A percentile compares a stretch with the other conserved stretches of the same genome.
Conservation (phyloP, 2,329 filamentous ascomycete genomes). For the Colletotrichum caudatum region DNA sequence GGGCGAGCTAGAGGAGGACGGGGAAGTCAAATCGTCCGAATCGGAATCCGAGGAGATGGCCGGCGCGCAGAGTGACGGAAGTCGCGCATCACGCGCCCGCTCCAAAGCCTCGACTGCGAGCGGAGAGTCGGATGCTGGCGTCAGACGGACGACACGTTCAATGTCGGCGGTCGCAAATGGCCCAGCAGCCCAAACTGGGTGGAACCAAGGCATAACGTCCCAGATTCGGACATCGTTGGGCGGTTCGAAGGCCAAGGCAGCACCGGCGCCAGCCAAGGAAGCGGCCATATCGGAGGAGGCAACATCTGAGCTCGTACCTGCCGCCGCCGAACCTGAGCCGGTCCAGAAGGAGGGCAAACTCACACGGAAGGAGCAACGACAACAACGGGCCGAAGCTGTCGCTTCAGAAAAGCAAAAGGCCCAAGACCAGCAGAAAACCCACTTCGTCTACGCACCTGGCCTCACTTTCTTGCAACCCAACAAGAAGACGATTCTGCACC, state of each 20-base stretch:
- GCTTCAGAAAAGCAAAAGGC: constrained; percentile 23
- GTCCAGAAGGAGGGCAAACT: constrained; percentile 7
- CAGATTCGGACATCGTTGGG: constrained; percentile 38
- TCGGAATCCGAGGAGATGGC: constrained; percentile 15
- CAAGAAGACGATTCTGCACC: constrained; percentile 33
- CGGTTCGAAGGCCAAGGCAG: constrained; percentile 2
- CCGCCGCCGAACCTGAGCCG: constrained; percentile 1
- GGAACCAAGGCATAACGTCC: constrained; percentile 40
- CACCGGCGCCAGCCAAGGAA: constrained; percentile 4
- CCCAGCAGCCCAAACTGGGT: constrained; percentile 20
- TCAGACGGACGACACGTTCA: constrained; percentile 27
- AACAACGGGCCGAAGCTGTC: constrained; percentile 13
- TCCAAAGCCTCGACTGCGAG: neutral
- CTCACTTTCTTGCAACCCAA: constrained; percentile 18
- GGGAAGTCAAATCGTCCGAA: constrained; percentile 14
- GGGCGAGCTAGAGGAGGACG: constrained; percentile 50
- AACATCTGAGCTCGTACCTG: neutral
- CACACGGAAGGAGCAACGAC: constrained; percentile 21
- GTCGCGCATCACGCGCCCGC: neutral
- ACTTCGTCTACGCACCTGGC: constrained; percentile 25
- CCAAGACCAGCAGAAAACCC: constrained; percentile 12
- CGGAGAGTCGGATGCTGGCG: constrained; percentile 19
- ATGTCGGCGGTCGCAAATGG: constrained; percentile 16
- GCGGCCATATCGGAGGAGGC: constrained; percentile 5
- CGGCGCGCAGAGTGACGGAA: neutral